Percentiles rank a stretch among this genome's conserved stretches.
phyloP scores from a whole-genome alignment of 441 rosid species.

The Populus trichocarpa region DNA sequence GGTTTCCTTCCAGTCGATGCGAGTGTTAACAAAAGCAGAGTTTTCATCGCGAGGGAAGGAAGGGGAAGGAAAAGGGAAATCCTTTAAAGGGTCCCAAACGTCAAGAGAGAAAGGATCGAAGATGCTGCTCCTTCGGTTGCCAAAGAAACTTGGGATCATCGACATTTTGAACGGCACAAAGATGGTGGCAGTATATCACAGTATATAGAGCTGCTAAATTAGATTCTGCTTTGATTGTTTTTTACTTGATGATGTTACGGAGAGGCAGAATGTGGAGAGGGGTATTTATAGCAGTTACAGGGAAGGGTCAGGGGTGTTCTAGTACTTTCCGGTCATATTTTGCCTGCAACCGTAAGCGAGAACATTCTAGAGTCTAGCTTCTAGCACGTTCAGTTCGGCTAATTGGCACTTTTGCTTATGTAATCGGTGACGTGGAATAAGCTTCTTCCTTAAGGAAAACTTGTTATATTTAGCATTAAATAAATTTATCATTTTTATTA shows the following conservation, averaged over 20 bases:
- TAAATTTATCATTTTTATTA: no score
- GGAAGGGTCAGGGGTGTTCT: neutral
- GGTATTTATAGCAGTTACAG: neutral
- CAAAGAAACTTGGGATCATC: constrained; percentile 32
- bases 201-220: neutral
- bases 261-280: neutral
- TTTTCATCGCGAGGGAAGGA: neutral
- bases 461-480: no score
- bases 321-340: neutral
- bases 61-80: constrained; percentile 16
- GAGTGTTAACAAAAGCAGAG: constrained; percentile 25
- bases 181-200: neutral
- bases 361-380: neutral
- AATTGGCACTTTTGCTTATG: no score
- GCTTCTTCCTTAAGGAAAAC: no score
- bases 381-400: neutral
- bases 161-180: constrained; percentile 16
- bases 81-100: constrained; percentile 34
- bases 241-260: neutral
- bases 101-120: constrained; percentile 33
- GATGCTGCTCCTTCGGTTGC: constrained; percentile 23
- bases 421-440: no score
- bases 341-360: neutral
- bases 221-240: neutral
- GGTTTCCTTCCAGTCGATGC: constrained; percentile 43